These are phyloP conservation scores for Xylaria sp. DNA, from an alignment of 2,329 filamentous ascomycete genomes.

Conservation along the genomic window DNA sequence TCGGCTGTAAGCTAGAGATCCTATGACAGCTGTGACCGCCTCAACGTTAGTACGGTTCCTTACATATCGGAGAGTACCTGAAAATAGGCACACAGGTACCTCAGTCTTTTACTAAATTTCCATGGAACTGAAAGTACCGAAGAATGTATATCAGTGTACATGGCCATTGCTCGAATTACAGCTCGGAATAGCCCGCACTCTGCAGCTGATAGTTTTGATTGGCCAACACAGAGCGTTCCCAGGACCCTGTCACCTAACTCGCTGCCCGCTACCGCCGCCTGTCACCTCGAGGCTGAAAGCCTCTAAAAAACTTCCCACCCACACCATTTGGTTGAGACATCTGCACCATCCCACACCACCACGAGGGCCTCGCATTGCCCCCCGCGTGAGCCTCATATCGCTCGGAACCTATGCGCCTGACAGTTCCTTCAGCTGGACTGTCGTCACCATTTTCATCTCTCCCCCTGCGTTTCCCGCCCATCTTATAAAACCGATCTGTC, in stretches of 20 bases:
- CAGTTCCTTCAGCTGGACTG: slow-evolving; percentile 34
- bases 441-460: slow-evolving; percentile 21
- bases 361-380: slow-evolving; percentile 43
- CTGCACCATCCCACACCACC: slow-evolving; percentile 45
- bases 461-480: slow-evolving; percentile 1
- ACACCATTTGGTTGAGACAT: slow-evolving; percentile 29
- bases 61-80: not conserved
- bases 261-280: slow-evolving; percentile 6
- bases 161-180: not conserved
- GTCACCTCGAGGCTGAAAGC: slow-evolving; percentile 40
- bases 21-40: slow-evolving; percentile 26
- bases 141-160: not conserved
- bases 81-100: not conserved
- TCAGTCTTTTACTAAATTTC: not conserved
- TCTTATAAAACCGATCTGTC: slow-evolving; percentile 40
- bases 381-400: slow-evolving; percentile 46
- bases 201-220: not conserved
- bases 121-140: not conserved
- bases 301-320: slow-evolving; percentile 24
- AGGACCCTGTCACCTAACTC: slow-evolving; percentile 12
- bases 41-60: not conserved
- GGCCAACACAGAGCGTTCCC: not conserved
- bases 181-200: slow-evolving; percentile 14
- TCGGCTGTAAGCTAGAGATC: not conserved
- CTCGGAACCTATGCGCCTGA: slow-evolving; percentile 43